Percentiles rank a stretch among this genome's conserved stretches.
These are phyloP conservation scores for Penstemon barbatus DNA, from an alignment of 257 asterid species.

Conservation along the genomic window DNA sequence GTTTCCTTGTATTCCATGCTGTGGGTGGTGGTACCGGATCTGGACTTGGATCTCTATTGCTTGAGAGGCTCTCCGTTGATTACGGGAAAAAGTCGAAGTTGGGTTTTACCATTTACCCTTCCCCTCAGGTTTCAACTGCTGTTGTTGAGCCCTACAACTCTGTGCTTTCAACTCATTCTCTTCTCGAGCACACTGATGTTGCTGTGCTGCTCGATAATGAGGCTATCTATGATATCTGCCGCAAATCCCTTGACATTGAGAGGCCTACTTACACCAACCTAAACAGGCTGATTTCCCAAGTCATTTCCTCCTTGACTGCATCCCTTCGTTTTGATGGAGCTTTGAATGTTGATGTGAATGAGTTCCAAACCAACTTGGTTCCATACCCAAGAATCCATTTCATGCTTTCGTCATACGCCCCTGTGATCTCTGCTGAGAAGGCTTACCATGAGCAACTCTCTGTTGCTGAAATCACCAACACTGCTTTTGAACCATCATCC, in stretches of 20 bases:
- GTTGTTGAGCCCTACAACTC: conserved; percentile 97
- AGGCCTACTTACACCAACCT: conserved; percentile 94
- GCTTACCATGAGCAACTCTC: conserved; percentile 96
- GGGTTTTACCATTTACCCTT: conserved; percentile 89
- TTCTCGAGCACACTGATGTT: conserved; percentile 91
- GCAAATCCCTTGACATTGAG: conserved; percentile 89
- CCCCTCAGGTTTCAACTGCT: conserved; percentile 96
- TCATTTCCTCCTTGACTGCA: conserved; percentile 86
- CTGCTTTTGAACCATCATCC: conserved; percentile 95
- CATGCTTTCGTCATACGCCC: conserved; percentile 96
- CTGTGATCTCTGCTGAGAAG: conserved; percentile 89
- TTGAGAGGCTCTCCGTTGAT: conserved; percentile 91
- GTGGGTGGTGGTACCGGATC: conserved; percentile 99
- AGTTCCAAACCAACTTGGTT: conserved; percentile 94
- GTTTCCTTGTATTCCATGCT: conserved; percentile 89
- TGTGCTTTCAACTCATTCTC: conserved; percentile 90
- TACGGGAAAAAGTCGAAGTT: conserved; percentile 86
- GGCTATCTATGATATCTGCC: conserved; percentile 93
- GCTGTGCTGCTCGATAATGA: conserved; percentile 92
- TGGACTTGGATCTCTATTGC: conserved; percentile 81
- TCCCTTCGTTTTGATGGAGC: conserved; percentile 94
- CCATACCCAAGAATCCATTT: conserved; percentile 96
- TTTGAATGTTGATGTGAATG: conserved; percentile 86
- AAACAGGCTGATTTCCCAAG: conserved; percentile 95
- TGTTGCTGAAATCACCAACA: conserved; percentile 89